Conservation (phyloP, 176 grass and related monocot species). For the Oryza meyeriana region DNA sequence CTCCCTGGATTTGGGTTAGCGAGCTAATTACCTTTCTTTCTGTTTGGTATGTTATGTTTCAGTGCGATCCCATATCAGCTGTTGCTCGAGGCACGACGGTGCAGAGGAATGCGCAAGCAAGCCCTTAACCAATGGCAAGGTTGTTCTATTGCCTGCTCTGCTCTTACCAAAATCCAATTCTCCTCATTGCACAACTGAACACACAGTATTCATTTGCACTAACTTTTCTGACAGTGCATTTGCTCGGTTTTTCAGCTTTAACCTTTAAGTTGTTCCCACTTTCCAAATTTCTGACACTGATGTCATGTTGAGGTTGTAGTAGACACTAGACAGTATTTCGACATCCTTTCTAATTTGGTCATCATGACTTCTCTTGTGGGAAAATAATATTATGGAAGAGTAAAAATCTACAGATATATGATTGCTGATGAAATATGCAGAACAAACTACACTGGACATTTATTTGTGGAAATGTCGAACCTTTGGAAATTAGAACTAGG, state of each 20-base stretch:
- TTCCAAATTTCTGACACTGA: too few relatives aligned
- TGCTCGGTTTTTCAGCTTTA: not conserved
- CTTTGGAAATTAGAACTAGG: not conserved
- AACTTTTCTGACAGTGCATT: not conserved
- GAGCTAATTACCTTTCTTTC: not conserved
- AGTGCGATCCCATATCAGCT: constrained; percentile 25
- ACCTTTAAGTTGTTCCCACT: not conserved
- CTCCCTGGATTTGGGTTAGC: not conserved
- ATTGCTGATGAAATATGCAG: not conserved
- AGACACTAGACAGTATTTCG: too few relatives aligned
- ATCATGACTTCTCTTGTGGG: not conserved
- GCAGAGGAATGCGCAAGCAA: not conserved
- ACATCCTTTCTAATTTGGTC: not conserved
- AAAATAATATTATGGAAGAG: not conserved
- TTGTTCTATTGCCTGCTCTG: not conserved
- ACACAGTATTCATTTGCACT: not conserved
- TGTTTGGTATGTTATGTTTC: not conserved
- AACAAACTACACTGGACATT: not conserved
- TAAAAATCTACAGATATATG: not conserved
- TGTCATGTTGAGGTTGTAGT: not conserved
- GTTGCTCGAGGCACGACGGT: not conserved
- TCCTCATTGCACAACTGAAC: not conserved
- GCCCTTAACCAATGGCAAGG: not conserved
- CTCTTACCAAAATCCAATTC: not conserved
- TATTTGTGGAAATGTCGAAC: not conserved